Evolutionary conservation across 169 alveolate species (phyloP).

Genomic region (Cryptosporidium felis): DNA sequence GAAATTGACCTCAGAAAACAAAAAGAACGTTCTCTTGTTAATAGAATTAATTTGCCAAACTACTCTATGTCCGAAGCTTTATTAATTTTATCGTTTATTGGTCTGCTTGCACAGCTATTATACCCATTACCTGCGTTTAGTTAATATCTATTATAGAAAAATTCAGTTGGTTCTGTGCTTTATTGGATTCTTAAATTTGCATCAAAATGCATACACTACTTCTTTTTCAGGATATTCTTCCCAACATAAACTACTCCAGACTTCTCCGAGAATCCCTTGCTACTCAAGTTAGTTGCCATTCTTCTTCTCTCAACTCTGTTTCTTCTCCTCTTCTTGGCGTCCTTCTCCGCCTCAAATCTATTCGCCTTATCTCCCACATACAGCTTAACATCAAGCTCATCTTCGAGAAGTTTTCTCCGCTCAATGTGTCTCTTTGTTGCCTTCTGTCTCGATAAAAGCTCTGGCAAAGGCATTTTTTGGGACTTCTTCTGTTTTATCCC

Average conservation of each 20-base stretch:
- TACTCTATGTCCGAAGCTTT: too few relatives aligned
- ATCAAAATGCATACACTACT: too few relatives aligned
- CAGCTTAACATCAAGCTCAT: slow-evolving; percentile 13
- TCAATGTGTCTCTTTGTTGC: slow-evolving; percentile 68
- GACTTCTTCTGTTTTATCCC: slow-evolving; percentile 46
- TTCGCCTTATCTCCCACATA: slow-evolving; percentile 44
- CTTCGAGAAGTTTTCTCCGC: slow-evolving; percentile 25
- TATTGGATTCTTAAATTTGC: too few relatives aligned
- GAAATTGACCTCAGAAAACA: too few relatives aligned
- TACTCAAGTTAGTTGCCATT: slow-evolving; percentile 19
- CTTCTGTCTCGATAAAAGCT: slow-evolving; percentile 37
- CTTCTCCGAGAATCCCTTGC: slow-evolving; percentile 49
- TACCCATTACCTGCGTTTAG: too few relatives aligned
- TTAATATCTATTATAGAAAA: too few relatives aligned
- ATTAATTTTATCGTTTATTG: neutral
- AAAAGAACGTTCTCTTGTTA: too few relatives aligned
- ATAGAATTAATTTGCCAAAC: too few relatives aligned
- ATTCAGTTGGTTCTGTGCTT: too few relatives aligned
- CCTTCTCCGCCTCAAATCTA: slow-evolving; percentile 40
- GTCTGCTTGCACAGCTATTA: too few relatives aligned
- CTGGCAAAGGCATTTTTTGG: slow-evolving; percentile 71
- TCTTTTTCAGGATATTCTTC: slow-evolving; percentile 3
- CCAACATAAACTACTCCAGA: slow-evolving; percentile 64
- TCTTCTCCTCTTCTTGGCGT: neutral
- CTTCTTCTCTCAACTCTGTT: slow-evolving; percentile 14